Conservation (phyloP, 164 flowering plant genomes). For the Umbilicus rupestris region DNA sequence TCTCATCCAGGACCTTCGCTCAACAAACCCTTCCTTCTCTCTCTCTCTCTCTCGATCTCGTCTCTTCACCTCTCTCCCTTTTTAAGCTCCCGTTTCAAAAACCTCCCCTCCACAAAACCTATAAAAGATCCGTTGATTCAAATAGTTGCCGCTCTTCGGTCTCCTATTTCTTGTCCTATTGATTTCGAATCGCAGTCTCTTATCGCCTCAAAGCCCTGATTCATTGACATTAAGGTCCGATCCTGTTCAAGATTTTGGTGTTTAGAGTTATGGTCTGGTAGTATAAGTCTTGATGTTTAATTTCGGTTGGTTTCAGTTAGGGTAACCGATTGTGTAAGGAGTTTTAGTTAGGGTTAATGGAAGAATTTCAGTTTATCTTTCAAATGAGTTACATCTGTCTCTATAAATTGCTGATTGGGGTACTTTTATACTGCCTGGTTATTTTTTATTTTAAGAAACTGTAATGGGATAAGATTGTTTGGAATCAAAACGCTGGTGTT, state of each 20-base stretch:
- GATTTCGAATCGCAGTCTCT: neutral
- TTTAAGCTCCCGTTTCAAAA: slow-evolving; percentile 11
- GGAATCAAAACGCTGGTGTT: too few species aligned
- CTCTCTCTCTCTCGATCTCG: slow-evolving; percentile 4
- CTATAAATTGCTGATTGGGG: neutral
- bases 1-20: neutral
- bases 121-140: slow-evolving; percentile 11
- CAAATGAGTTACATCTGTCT: neutral
- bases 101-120: neutral
- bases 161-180: neutral
- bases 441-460: too few species aligned
- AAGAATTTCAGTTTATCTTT: too few species aligned
- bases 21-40: neutral
- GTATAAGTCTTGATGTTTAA: neutral
- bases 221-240: slow-evolving; percentile 1
- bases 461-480: too few species aligned
- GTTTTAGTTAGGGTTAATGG: neutral
- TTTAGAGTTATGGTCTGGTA: neutral
- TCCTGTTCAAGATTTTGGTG: neutral
- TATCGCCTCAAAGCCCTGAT: neutral
- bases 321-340: neutral
- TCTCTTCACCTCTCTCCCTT: neutral
- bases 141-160: slow-evolving; percentile 11
- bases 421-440: too few species aligned
- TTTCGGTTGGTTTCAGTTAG: neutral